Percentiles rank a stretch among this genome's conserved stretches.
phyloP scores from a whole-genome alignment of 2,329 filamentous ascomycete genomes.

The Chaetothyriales sp. region DNA sequence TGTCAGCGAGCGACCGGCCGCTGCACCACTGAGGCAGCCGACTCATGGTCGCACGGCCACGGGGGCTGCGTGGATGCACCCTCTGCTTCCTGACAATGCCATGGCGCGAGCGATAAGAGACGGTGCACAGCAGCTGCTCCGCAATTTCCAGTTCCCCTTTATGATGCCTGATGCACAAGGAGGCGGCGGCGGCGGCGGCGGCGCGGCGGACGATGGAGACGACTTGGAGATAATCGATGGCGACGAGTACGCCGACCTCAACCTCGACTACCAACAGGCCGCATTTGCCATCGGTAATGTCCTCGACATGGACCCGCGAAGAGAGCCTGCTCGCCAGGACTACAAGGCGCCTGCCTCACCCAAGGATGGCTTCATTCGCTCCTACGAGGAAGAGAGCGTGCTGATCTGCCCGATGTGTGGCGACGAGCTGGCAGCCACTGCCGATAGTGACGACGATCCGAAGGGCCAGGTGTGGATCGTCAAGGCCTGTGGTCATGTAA shows the following conservation, averaged over 20 bases:
- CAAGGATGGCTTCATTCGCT: slow-evolving; percentile 64
- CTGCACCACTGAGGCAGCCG: background rate
- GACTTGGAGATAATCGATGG: slow-evolving; percentile 8
- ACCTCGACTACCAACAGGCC: slow-evolving; percentile 26
- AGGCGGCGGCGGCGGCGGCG: no score
- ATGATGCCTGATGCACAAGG: background rate
- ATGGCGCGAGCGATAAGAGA: background rate
- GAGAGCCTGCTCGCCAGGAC: slow-evolving; percentile 15
- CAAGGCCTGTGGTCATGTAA: slow-evolving; percentile 82
- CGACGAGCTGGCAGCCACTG: slow-evolving; percentile 64
- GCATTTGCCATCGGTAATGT: slow-evolving; percentile 26
- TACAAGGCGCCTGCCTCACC: slow-evolving; percentile 52
- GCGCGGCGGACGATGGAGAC: background rate
- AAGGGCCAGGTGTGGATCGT: slow-evolving; percentile 88
- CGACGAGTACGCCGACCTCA: background rate
- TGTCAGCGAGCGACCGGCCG: slow-evolving; percentile 1
- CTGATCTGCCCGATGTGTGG: slow-evolving; percentile 78
- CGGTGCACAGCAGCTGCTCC: background rate
- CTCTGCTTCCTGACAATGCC: background rate
- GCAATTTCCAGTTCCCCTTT: background rate
- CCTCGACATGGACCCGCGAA: slow-evolving; percentile 10
- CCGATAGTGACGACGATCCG: slow-evolving; percentile 38
- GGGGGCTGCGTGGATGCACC: background rate
- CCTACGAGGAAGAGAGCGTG: slow-evolving; percentile 54
- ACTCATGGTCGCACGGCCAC: background rate